Base-by-base conservation (phyloP, 495 filamentous ascomycete genomes). In the Pyrenula aspistea region DNA sequence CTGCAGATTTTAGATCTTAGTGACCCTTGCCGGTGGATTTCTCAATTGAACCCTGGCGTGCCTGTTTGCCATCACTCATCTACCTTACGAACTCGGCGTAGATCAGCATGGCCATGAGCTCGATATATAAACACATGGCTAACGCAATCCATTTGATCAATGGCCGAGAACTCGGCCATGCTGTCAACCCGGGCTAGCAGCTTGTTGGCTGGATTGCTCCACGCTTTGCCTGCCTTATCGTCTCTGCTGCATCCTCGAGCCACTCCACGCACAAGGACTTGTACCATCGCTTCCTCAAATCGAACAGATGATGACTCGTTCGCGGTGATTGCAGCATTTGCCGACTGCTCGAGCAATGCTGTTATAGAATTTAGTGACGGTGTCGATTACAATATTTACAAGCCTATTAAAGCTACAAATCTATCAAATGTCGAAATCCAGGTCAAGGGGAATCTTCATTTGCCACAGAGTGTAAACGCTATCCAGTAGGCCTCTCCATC, bases 371-470 rank as follows among this genome's bases (percentile, higher is more conserved):
- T 74, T 59, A 53, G 62, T 21, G 54, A 65, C 55, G 68, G 73
- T 20, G 63, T 65, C 0, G 58, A 73, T 53, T 75, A 74, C 56
- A 74, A 72, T 49, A 61, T 71, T 59, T 67, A 68, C 51, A 62
- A 61, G 0, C 73, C 71, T 31, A 66, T 74, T 54, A 59, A 51
- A 2, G 70, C 69, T 10, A 68, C 58, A 1, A 70, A 73, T 25
- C 61, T 75, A 24, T 66, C 63, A 52, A 69, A 75, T 59, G 71
- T 74, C 15, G 68, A 66, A 52, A 74, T 75, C 25, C 61, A 59
- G 12, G 63, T 75, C 57, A 59, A 65, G 24, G 72, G 71, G 10
- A 73, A 72, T 56, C 64, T 75, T 10, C 68, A 73, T 54, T 61
- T 75, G 22, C 71, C 71, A 1, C 63, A 67, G 47, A 66, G 66